Evolutionary conservation across 169 alveolate genomes (phyloP).

Genomic region (Ophryocystis elektroscirrha): DNA sequence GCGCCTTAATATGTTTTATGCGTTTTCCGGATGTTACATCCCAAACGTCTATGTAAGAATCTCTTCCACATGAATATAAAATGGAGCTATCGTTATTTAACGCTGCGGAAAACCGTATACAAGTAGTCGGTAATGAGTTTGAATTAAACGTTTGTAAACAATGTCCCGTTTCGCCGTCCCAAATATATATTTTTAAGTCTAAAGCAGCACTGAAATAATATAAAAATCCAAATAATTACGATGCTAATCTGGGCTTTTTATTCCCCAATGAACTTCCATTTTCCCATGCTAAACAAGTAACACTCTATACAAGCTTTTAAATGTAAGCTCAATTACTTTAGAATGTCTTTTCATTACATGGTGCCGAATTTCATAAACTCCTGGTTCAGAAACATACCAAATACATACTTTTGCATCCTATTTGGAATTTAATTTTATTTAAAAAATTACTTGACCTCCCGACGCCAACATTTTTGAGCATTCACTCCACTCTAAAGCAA

Average conservation of each 20-base stretch:
- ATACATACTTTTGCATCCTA: conserved; percentile 21
- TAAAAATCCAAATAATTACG: no score
- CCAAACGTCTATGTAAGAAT: conserved; percentile 78
- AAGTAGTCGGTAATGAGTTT: conserved; percentile 69
- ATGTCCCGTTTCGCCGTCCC: conserved; percentile 52
- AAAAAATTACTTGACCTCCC: conserved; percentile 64
- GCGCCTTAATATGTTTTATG: conserved; percentile 51
- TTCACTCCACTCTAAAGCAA: conserved; percentile 60
- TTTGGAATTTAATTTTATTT: conserved; percentile 45
- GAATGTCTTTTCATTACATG: conserved; percentile 34
- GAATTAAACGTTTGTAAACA: conserved; percentile 53
- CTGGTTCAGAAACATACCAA: conserved; percentile 14
- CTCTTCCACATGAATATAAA: conserved; percentile 68
- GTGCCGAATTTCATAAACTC: conserved; percentile 25
- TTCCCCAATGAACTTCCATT: no score
- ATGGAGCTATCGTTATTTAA: conserved; percentile 6
- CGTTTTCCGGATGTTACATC: conserved; percentile 32
- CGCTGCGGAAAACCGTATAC: conserved; percentile 75
- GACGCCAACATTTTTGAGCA: conserved; percentile 56
- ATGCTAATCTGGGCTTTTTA: no score
- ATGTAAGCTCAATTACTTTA: conserved; percentile 15
- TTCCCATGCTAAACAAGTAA: no score
- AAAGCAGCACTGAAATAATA: not conserved
- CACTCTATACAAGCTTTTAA: not conserved
- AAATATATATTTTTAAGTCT: conserved; percentile 64